Conservation (phyloP, 345 rosid genomes). For the Eucalyptus marginata region DNA sequence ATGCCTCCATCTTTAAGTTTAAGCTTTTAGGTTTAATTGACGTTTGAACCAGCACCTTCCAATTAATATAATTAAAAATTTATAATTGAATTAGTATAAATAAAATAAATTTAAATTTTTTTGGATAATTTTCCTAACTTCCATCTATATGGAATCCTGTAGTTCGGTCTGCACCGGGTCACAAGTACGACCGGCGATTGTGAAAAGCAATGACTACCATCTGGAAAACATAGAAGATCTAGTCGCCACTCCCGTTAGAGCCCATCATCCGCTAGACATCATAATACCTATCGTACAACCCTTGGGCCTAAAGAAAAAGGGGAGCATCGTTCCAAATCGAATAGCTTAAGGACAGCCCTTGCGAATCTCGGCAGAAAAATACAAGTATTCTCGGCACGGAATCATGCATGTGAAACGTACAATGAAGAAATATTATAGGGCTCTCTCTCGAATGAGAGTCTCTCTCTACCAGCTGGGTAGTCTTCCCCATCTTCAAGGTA, state of each 20-base stretch:
- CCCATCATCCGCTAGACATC: not conserved
- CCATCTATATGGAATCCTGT: rapidly evolving
- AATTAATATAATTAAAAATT: rapidly evolving
- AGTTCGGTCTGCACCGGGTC: not conserved
- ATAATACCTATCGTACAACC: not conserved
- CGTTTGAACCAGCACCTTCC: not conserved
- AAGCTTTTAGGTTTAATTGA: not conserved
- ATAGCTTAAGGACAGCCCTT: not conserved
- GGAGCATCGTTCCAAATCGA: not conserved
- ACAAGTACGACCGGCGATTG: not conserved
- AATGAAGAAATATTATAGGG: too few relatives aligned
- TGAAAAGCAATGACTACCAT: not conserved
- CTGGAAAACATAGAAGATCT: not conserved
- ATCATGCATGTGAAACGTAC: not conserved
- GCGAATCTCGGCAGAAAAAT: not conserved
- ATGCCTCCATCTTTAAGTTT: too few relatives aligned
- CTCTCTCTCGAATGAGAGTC: too few relatives aligned
- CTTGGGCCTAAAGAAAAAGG: not conserved
- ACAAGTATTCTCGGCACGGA: not conserved
- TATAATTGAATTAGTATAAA: rapidly evolving
- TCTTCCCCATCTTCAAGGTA: too few relatives aligned
- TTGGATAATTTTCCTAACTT: rapidly evolving
- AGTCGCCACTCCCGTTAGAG: not conserved
- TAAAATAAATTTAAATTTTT: rapidly evolving
- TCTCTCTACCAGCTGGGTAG: too few relatives aligned